phyloP scores from a whole-genome alignment of 2,329 filamentous ascomycete species.

The Furcasterigmium furcatum region DNA sequence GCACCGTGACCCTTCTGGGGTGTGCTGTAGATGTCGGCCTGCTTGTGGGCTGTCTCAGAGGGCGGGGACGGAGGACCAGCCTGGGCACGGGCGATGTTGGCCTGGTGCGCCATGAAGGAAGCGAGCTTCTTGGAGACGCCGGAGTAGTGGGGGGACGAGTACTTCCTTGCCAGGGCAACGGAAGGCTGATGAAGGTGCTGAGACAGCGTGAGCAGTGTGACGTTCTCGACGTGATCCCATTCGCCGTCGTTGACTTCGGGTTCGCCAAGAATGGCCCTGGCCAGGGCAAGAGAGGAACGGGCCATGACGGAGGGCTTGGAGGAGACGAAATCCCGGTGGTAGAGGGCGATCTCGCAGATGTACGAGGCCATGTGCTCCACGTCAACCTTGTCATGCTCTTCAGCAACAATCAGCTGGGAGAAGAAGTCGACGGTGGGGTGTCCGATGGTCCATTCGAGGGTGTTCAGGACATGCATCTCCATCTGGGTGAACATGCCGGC shows the following conservation, averaged over 20 bases:
- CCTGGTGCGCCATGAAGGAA: conserved; percentile 58
- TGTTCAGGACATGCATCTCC: conserved; percentile 99
- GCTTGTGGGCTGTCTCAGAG: conserved; percentile 47
- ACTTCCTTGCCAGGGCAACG: conserved; percentile 56
- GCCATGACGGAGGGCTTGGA: conserved; percentile 89
- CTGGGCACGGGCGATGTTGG: conserved; percentile 47
- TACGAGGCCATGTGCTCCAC: conserved; percentile 94
- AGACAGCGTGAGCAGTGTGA: conserved; percentile 58
- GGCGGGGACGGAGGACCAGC: conserved; percentile 52
- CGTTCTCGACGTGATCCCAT: conserved; percentile 71
- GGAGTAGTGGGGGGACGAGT: conserved; percentile 50
- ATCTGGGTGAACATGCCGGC: conserved; percentile 99
- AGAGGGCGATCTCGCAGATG: conserved; percentile 90
- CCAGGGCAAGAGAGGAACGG: conserved; percentile 78
- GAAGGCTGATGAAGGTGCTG: conserved; percentile 59
- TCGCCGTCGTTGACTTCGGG: conserved; percentile 72
- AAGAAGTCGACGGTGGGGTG: conserved; percentile 96
- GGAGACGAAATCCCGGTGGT: conserved; percentile 95
- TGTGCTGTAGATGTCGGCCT: conserved; percentile 67
- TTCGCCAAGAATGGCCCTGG: conserved; percentile 80
- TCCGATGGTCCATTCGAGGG: conserved; percentile 91
- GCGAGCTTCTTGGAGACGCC: conserved; percentile 52
- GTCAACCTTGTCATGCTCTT: conserved; percentile 76
- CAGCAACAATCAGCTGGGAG: conserved; percentile 79
- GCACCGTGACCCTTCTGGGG: conserved; percentile 72